Base-by-base conservation (phyloP, 202 grass and related monocot species). In the Eragrostis tef region DNA sequence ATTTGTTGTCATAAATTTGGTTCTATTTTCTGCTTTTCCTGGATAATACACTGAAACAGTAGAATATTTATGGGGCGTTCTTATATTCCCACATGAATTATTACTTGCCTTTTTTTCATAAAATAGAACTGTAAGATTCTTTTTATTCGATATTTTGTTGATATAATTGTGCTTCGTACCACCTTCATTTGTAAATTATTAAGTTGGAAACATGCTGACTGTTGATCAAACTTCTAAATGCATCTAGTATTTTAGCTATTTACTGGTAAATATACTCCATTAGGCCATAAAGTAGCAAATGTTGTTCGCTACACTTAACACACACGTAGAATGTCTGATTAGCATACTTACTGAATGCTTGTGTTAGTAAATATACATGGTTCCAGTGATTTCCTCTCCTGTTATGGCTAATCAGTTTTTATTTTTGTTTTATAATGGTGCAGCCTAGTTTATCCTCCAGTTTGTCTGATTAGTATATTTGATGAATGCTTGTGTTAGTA, bases 71-170 rank as follows among this genome's bases (percentile, higher is more conserved):
- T 7, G 16, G 3, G 16, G 9, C 2, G 41, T 47, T 76, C 62
- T 70, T 77, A 36, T 75, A 19, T 85, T 73, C 8, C 59, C 69
- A 39, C 31, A 64, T 27, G 11, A 81, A 2, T 16, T 24, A 72
- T 49, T 70, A 14, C n/a, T 36, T 56, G 21, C 17, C 1, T 36
- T 49, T 47, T n/a, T 47, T 29, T 39, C 24, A 13, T 43, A 15
- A 43, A 45, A 4, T 27, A 7, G 21, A 64, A 85, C 26, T 71
- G 51, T 71, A 46, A 69, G 41, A 29, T 41, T n/a, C 73, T 27
- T 19, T 44, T 25, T 60, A 26, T 25, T 48, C 11, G 13, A 48
- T 48, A 48, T 13, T 48, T 48, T 48, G 11, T 48, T 60, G 22
- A 26, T 26, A 60, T 60, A 3, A 11, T 60, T 60, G 25, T 59